Base-by-base conservation (phyloP, 192 early-diverging fungal genomes). In the Jimgerdemannia flammicorona region DNA sequence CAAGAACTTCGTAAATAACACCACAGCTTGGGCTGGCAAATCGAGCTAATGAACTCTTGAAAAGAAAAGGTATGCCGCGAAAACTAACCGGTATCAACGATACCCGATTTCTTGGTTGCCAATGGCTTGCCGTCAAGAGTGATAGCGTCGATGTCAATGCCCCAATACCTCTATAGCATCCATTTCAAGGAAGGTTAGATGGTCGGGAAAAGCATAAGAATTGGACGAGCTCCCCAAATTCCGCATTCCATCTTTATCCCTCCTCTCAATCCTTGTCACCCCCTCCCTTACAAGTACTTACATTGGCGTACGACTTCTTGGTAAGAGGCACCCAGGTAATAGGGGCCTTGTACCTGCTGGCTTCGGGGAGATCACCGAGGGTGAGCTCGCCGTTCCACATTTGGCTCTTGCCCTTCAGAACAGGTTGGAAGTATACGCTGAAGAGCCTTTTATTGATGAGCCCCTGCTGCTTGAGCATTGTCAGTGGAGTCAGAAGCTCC, bases 401-500 rank as follows among this genome's bases (percentile, higher is more conserved):
- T 3, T 44, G 17, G 6, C 39, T 18, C 4, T 64, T 43, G 8
- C 75, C 77, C 18, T n/a, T 44, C 18, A 69, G 44, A 3, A 70
- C 76, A 29, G 69, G 65, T 67, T 72, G 65, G 68, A 82, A 79
- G 40, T 70, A 76, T 42, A 82, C 75, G 42, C 77, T 73, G 49
- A 77, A 72, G 39, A 72, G 43, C 11, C 79, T 72, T 4, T 67
- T 11, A 6, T 18, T 7, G 4, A 82, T 68, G 9, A 66, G 59
- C n/a, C 71, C 66, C n/a, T 68, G 64, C 11, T 70, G 19, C 20
- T 67, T 59, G 19, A 80, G 67, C 59, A 72, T 76, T 43, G 67
- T 69, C n/a, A 73, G n/a, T 3, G 75, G 75, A 1, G 79, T 80
- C 11, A 71, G 74, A 3, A 80, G 40, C 44, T 59, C 44, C 17